These are phyloP conservation scores for Zelonia costaricensis DNA, from an alignment of 208 protist species.

Conservation along the genomic window DNA sequence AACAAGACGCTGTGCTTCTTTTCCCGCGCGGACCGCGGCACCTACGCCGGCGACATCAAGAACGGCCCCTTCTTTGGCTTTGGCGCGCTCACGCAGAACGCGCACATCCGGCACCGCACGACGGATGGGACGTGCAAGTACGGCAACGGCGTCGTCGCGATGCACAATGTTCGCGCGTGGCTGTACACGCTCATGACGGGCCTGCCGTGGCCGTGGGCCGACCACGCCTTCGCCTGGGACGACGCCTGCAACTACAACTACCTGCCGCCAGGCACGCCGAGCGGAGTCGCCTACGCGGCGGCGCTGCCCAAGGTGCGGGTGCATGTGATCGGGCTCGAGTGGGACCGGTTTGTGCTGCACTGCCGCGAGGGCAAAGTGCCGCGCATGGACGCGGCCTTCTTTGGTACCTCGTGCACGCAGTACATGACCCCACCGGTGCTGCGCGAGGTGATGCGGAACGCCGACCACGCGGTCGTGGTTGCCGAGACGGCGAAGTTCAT, in stretches of 20 bases:
- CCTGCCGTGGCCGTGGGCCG: conserved; percentile 75
- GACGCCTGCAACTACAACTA: conserved; percentile 81
- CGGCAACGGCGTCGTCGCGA: conserved; percentile 83
- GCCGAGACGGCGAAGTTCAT: conserved; percentile 93
- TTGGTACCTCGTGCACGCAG: conserved; percentile 79
- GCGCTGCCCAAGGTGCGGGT: conserved; percentile 61
- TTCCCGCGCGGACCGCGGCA: conserved; percentile 56
- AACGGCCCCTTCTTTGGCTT: conserved; percentile 86
- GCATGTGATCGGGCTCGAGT: conserved; percentile 83
- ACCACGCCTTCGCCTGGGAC: conserved; percentile 91
- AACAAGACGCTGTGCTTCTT: conserved; percentile 92
- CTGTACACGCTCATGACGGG: conserved; percentile 88
- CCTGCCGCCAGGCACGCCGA: conserved; percentile 72
- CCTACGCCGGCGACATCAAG: conserved; percentile 85
- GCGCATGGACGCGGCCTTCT: conserved; percentile 77
- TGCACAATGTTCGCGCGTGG: conserved; percentile 92
- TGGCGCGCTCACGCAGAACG: conserved; percentile 76
- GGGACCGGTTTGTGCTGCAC: conserved; percentile 63
- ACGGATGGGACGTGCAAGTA: conserved; percentile 90
- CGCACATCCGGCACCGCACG: conserved; percentile 61
- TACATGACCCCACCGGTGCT: conserved; percentile 62
- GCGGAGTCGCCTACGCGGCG: conserved; percentile 47
- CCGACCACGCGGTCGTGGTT: conserved; percentile 56
- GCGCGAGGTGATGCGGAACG: conserved; percentile 32
- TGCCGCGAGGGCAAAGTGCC: conserved; percentile 28